Base-by-base conservation (phyloP, 768 basidiomycete genomes). In the Sporobolomyces roseus region DNA sequence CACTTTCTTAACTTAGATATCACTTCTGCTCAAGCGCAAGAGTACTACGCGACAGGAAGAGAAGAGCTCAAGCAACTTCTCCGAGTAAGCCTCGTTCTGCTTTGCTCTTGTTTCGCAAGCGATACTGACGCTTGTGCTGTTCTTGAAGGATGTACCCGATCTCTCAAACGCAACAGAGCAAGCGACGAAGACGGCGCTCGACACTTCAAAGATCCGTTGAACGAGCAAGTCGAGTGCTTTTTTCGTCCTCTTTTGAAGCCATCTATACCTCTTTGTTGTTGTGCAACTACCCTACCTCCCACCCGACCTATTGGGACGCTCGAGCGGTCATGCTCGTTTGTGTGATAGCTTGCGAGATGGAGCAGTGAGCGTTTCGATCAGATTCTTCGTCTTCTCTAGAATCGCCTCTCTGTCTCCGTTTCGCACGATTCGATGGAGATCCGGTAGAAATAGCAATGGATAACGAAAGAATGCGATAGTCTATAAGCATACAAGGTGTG, bases 11-110 rank as follows among this genome's bases (percentile, higher is more conserved):
- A 10, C 35, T 38, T 27, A 16, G 35, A n/a, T 38, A 13, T 12
- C 38, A 45, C 38, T 29, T 9, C 56, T 6, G 25, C 38, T 25
- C 41, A 58, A 29, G 56, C 56, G 9, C 56, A 58, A 45, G 56
- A 58, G 25, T 58, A 58, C 56, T 58, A 45, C 38, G 23, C 41
- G 2, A 29, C n/a, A 3, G 56, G 38, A 16, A 58, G 29, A 30
- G 56, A 58, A 27, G 41, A 21, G 2, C 56, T 58, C 41, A 58
- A 45, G 56, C 56, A 58, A 21, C 21, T 45, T 41, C n/a, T 58
- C 29, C 29, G 41, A n/a, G 56, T 58, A 4, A 10, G 41, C 45
- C 10, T 13, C n/a, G 17, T 4, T 6, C 21, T 23, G 30, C 32
- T 41, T 12, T 56, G 19, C 23, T 23, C n/a, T 36, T 23, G 33